Base-by-base conservation (phyloP, 768 basidiomycete species). In the Calocybe gangraenosa region DNA sequence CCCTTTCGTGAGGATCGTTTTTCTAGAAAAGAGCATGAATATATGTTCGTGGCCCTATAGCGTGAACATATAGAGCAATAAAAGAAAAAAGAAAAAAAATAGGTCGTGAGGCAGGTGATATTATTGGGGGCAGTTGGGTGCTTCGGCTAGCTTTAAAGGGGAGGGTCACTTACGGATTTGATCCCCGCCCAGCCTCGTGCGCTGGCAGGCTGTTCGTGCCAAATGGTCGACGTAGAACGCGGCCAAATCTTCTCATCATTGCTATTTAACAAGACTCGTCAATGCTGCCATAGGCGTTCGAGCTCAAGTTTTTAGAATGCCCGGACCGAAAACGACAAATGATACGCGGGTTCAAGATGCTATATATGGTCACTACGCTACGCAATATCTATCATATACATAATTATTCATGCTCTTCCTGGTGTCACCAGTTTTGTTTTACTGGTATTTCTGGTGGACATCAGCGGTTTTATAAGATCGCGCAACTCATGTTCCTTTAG, bases 11-110 rank as follows among this genome's bases (percentile, higher is more conserved):
- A 77, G 55, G 54, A 76, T 62, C n/a, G 56, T 64, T 52, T 77
- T 74, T 59, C 74, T 75, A 50, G 75, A 78, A 58, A 76, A 73
- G 44, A 71, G 61, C 74, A 76, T 76, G 41, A 56, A 52, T 46
- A 31, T 11, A 20, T 17, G 37, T 43, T 8, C 14, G 34, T 35
- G 31, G 44, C 32, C 34, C 37, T 52, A 52, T 44, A 32, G 25
- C 33, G 23, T 39, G 44, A 44, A 35, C 48, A 55, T 55, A 48
- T 28, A 31, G 21, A 19, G 25, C 15, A 13, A 32, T 13, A 23
- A 23, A 35, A 18, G 34, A 35, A 35, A n/a, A 18, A 35, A 18
- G 34, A 18, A 18, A 35, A 35, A n/a, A 28, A 6, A 28, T 11
- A 28, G 11, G 25, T 11, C 11, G 25, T 11, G 11, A 28, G 11